Evolutionary conservation across 352 stramenopile genomes (phyloP), one percentile per base, ranked within the genome.

Genomic region (Pythium volutum): DNA sequence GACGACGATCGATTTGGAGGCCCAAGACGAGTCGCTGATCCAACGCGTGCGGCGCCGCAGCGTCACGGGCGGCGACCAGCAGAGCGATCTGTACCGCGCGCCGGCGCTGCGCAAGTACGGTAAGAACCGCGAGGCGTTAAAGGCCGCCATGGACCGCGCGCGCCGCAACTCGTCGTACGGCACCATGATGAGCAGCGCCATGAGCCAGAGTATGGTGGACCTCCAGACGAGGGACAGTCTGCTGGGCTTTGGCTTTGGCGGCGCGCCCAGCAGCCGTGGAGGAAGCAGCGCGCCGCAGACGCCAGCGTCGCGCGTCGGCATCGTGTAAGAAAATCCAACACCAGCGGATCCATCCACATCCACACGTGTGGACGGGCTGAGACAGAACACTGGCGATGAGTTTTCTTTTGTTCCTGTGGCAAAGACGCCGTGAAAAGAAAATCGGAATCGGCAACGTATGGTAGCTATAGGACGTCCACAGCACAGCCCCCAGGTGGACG

Each of bases 31-130:
- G 58, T 63, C 71, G 12, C 76, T 76, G 22, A 53, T 77, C 18
- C 42, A 85, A 43, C 63, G 75, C 58, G 4, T 77, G 46, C 48
- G 77, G 63, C 65, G 74, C 8, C 41, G 54, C 39, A 69, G 81
- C 47, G 43, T 52, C 23, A 68, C 47, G 20, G 71, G 61, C 36
- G 42, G 49, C 25, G 72, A 87, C n/a, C n/a, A n/a, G 29, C 82
- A 84, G 51, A 89, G 79, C 63, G 81, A 93, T 45, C 47, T 84
- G 54, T 93, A 93, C 54, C 77, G 83, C 45, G 83, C 88, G 38
- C 83, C 83, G 33, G 81, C 83, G 22, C 69, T 92, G 29, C 79
- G 83, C 18, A 69, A 73, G 43, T 67, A 66, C 45, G 58, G 64
- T 43, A 62, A 70, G 51, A 70, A 66, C 43, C 50, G 56, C 46